A percentile compares a stretch with the other conserved stretches of the same genome.
These are phyloP conservation scores for Rhodofomes roseus DNA, from an alignment of 1,284 basidiomycete genomes.

Conservation along the genomic window DNA sequence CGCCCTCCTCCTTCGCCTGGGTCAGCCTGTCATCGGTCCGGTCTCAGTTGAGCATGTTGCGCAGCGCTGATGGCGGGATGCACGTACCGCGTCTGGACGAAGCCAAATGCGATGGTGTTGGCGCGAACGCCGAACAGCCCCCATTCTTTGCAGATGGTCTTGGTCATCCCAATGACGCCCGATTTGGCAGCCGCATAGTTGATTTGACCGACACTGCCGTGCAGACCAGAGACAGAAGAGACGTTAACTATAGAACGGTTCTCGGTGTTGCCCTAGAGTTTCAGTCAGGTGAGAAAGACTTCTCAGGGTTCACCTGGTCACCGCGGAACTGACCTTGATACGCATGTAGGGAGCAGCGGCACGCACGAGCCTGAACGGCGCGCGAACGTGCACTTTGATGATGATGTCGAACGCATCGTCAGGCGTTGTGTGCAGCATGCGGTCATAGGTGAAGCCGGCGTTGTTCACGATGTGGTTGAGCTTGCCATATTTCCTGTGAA, in stretches of 20 bases:
- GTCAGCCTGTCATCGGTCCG: conserved; percentile 20
- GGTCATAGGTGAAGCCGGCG: conserved; percentile 85
- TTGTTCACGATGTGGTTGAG: conserved; percentile 89
- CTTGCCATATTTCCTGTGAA: conserved; percentile 66
- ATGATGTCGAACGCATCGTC: conserved; percentile 84
- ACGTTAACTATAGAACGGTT: conserved; percentile 80
- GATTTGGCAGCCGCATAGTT: conserved; percentile 83
- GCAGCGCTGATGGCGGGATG: background rate
- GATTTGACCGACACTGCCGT: conserved; percentile 82
- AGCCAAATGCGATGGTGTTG: conserved; percentile 79
- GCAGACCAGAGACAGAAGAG: conserved; percentile 73
- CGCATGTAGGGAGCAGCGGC: conserved; percentile 85
- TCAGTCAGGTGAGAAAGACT: background rate
- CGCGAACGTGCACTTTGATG: conserved; percentile 76
- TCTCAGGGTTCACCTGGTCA: background rate
- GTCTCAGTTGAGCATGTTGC: background rate
- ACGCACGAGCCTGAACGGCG: conserved; percentile 83
- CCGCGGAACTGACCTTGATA: conserved; percentile 53
- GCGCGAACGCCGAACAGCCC: conserved; percentile 78
- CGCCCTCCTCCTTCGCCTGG: conserved; percentile 71
- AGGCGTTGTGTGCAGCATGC: conserved; percentile 84
- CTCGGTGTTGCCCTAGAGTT: conserved; percentile 37
- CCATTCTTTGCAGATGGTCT: conserved; percentile 88
- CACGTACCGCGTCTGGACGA: conserved; percentile 65
- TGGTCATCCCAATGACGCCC: conserved; percentile 74